These are phyloP conservation scores for Odontarrhena argentea DNA, from an alignment of 345 rosid species.

Conservation along the genomic window DNA sequence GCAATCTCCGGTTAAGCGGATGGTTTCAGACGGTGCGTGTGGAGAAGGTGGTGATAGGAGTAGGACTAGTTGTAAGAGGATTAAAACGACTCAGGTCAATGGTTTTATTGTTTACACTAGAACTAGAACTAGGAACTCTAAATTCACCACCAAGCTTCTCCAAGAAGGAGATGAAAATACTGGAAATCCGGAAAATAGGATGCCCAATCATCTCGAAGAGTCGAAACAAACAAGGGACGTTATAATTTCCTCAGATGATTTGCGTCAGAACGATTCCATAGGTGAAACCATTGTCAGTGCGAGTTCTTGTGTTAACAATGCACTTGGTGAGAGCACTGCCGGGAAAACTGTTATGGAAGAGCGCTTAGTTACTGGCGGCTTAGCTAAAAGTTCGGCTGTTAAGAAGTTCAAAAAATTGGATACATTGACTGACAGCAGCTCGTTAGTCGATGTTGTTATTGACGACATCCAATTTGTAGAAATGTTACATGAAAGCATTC, in stretches of 20 bases:
- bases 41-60: slow-evolving; percentile 41
- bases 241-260: slow-evolving; percentile 25
- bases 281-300: slow-evolving; percentile 20
- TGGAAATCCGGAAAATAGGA: slow-evolving; percentile 31
- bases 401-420: slow-evolving; percentile 14
- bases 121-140: slow-evolving; percentile 57
- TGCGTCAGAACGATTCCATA: slow-evolving; percentile 2
- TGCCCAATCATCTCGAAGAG: slow-evolving; percentile 25
- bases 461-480: slow-evolving; percentile 44
- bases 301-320: slow-evolving; percentile 25
- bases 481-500: slow-evolving; percentile 39
- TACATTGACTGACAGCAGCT: slow-evolving; percentile 34
- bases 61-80: slow-evolving; percentile 54
- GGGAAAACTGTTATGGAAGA: slow-evolving; percentile 17
- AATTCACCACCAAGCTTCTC: slow-evolving; percentile 24
- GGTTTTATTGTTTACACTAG: slow-evolving; percentile 80
- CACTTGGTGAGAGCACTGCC: neutral
- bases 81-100: slow-evolving; percentile 62
- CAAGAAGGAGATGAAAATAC: slow-evolving; percentile 32
- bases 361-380: slow-evolving; percentile 19
- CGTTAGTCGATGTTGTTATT: slow-evolving; percentile 42
- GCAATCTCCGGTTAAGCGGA: slow-evolving; percentile 41
- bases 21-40: slow-evolving; percentile 42
- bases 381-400: slow-evolving; percentile 31
- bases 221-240: slow-evolving; percentile 15